Conservation (phyloP, 2,329 filamentous ascomycete species). For the Domatiomyces catenatus region DNA sequence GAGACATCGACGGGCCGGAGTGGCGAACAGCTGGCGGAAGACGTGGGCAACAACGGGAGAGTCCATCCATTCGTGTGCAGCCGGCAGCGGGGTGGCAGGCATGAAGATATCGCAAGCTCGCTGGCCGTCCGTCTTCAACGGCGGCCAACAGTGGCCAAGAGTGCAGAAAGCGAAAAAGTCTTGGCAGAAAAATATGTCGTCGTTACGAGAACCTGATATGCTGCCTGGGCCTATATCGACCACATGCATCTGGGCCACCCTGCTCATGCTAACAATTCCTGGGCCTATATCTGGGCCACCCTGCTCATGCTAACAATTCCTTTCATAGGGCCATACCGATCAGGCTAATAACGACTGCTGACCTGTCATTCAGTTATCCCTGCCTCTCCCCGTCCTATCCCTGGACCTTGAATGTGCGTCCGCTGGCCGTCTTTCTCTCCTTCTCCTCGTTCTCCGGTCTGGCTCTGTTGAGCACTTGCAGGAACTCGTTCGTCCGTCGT, state of each 20-base stretch:
- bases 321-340: too few relatives aligned
- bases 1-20: conserved; percentile 47
- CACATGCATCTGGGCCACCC: too few relatives aligned
- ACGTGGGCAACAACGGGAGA: conserved; percentile 61
- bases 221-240: too few relatives aligned
- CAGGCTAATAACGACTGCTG: too few relatives aligned
- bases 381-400: conserved; percentile 2
- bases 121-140: not conserved
- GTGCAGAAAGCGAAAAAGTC: not conserved
- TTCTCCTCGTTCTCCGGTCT: conserved; percentile 92
- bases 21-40: conserved; percentile 72
- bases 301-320: too few relatives aligned
- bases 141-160: not conserved
- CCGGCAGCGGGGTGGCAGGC: too few relatives aligned
- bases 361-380: too few relatives aligned
- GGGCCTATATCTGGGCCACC: too few relatives aligned
- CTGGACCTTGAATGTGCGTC: conserved; percentile 68
- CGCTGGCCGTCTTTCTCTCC: conserved; percentile 95
- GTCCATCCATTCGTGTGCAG: conserved; percentile 46
- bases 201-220: too few relatives aligned
- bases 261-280: too few relatives aligned
- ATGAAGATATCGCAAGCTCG: not conserved
- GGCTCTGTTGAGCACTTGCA: conserved; percentile 94
- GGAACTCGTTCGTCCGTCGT: conserved; percentile 90
- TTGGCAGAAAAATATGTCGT: too few relatives aligned